Conservation (phyloP, 176 grass and related monocot genomes). For the Hordeum marinum region DNA sequence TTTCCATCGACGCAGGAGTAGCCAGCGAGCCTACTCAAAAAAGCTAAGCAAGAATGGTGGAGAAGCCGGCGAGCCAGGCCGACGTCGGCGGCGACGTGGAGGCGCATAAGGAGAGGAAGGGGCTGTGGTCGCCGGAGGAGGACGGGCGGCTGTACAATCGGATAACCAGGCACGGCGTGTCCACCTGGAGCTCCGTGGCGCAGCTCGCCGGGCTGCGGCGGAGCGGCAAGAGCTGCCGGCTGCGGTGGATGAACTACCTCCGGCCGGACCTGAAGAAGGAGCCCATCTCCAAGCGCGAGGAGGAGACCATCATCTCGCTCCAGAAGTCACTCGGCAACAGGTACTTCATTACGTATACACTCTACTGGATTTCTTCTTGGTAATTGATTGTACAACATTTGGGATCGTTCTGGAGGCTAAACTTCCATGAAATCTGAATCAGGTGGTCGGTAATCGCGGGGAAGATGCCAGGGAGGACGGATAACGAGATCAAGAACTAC, state of each 20-base stretch:
- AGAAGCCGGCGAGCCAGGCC: slow-evolving; percentile 1
- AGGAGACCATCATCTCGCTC: slow-evolving; percentile 44
- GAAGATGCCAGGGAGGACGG: slow-evolving; percentile 57
- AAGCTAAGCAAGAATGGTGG: slow-evolving; percentile 9
- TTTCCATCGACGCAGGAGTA: neutral
- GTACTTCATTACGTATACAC: neutral
- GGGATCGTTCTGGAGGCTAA: neutral
- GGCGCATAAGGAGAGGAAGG: slow-evolving; percentile 39
- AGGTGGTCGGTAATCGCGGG: slow-evolving; percentile 56
- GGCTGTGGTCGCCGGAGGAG: slow-evolving; percentile 60
- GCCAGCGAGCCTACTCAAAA: neutral
- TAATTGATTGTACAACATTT: neutral
- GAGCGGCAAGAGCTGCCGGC: slow-evolving; percentile 95
- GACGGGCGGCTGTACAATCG: slow-evolving; percentile 46
- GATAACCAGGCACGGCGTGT: slow-evolving; percentile 47
- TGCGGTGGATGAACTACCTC: slow-evolving; percentile 98
- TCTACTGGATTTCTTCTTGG: neutral
- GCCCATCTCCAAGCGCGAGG: slow-evolving; percentile 52
- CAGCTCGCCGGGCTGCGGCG: slow-evolving; percentile 45
- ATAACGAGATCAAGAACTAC: slow-evolving; percentile 77
- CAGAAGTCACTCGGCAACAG: slow-evolving; percentile 46
- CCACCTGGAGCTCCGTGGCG: slow-evolving; percentile 61
- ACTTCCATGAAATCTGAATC: neutral
- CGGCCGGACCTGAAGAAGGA: slow-evolving; percentile 81
- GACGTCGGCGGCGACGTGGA: neutral